These are phyloP conservation scores for Teunomyces stri DNA, from an alignment of 805 yeast species.

Conservation along the genomic window DNA sequence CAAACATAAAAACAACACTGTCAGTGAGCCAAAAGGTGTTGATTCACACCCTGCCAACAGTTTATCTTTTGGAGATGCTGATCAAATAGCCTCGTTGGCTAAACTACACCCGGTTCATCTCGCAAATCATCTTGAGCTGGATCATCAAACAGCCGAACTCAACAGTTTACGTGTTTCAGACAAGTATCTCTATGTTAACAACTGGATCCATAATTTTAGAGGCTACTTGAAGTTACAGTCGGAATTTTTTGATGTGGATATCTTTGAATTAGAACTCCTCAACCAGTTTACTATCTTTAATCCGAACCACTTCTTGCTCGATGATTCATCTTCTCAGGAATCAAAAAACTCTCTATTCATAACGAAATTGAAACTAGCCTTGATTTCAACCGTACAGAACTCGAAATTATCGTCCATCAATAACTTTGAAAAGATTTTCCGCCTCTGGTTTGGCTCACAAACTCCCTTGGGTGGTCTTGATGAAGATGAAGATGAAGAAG, in stretches of 20 bases:
- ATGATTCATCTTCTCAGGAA: conserved; percentile 4
- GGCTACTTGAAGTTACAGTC: conserved; percentile 48
- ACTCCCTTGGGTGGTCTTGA: conserved; percentile 33
- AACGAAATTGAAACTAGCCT: conserved; percentile 41
- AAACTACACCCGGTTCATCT: conserved; percentile 12
- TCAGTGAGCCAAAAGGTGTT: neutral
- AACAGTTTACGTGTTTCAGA: conserved; percentile 13
- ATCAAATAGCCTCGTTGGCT: conserved; percentile 10
- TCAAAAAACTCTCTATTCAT: conserved; percentile 25
- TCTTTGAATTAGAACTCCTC: conserved; percentile 61
- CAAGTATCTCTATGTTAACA: conserved; percentile 31
- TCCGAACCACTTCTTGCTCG: conserved; percentile 5
- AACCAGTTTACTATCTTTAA: conserved; percentile 14
- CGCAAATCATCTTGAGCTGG: conserved; percentile 9
- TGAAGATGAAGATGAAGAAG: conserved; percentile 19
- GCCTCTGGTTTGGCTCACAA: conserved; percentile 32
- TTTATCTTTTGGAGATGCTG: conserved; percentile 10
- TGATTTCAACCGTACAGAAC: conserved; percentile 41
- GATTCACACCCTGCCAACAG: conserved; percentile 1
- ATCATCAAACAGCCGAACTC: conserved; percentile 9
- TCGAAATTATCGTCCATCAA: conserved; percentile 26
- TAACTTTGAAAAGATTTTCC: conserved; percentile 32
- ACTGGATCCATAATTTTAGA: conserved; percentile 57
- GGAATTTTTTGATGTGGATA: conserved; percentile 56
- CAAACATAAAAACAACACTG: conserved; percentile 7